phyloP scores from a whole-genome alignment of 2,329 filamentous ascomycete species.

The Ophiocordyceps camponoti-floridani region DNA sequence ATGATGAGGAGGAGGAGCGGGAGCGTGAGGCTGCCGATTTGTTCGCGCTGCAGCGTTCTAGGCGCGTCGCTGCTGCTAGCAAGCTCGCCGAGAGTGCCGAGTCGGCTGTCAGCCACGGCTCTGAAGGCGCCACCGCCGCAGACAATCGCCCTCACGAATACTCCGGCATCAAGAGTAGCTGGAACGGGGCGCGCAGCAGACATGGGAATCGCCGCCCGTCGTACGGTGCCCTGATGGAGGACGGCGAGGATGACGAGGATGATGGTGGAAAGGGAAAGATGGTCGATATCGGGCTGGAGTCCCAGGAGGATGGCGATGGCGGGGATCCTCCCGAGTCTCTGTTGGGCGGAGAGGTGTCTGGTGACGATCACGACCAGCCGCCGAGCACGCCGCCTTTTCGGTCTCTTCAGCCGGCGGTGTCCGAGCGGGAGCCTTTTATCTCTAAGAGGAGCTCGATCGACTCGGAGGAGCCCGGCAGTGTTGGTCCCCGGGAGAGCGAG shows the following conservation, averaged over 20 bases:
- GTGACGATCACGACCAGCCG: no score
- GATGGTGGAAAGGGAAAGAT: slow-evolving; percentile 42
- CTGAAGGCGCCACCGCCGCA: slow-evolving; percentile 12
- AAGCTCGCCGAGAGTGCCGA: slow-evolving; percentile 75
- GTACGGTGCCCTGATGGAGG: slow-evolving; percentile 19
- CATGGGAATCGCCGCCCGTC: slow-evolving; percentile 9
- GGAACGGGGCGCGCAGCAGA: slow-evolving; percentile 35
- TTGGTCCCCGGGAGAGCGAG: slow-evolving; percentile 18
- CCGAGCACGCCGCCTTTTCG: slow-evolving; percentile 44
- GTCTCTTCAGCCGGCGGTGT: slow-evolving; percentile 29
- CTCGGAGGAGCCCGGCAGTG: slow-evolving; percentile 26
- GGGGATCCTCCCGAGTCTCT: slow-evolving; percentile 44
- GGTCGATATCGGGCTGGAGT: slow-evolving; percentile 75
- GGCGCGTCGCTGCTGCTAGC: slow-evolving; percentile 72
- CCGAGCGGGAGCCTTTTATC: slow-evolving; percentile 20
- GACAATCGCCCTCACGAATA: slow-evolving; percentile 25
- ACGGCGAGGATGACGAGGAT: slow-evolving; percentile 21
- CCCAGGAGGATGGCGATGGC: slow-evolving; percentile 36
- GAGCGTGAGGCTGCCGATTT: slow-evolving; percentile 87
- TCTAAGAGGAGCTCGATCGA: slow-evolving; percentile 25
- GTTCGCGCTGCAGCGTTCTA: slow-evolving; percentile 76
- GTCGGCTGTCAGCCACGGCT: slow-evolving; percentile 26
- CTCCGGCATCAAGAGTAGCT: slow-evolving; percentile 44
- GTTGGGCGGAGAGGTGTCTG: slow-evolving; percentile 31
- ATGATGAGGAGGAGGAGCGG: slow-evolving; percentile 81